Percentiles rank a stretch among this genome's conserved stretches.
These are phyloP conservation scores for Metschnikowia lachancei DNA, from an alignment of 805 yeast genomes.

Conservation along the genomic window DNA sequence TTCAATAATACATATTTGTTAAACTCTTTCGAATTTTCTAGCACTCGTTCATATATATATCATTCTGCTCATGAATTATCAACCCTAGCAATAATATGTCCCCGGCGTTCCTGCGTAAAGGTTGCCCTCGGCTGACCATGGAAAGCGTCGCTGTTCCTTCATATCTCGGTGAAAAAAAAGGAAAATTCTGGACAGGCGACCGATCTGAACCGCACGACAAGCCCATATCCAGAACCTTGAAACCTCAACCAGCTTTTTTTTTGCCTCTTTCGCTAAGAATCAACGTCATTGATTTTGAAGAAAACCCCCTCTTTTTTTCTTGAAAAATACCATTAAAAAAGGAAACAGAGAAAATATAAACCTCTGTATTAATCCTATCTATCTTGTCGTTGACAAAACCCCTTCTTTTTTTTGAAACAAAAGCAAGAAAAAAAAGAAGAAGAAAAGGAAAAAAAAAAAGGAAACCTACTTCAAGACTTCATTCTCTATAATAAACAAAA, in stretches of 20 bases:
- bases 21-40: no score
- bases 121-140: conserved; percentile 6
- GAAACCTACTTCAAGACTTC: neutral
- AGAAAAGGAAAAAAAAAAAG: no score
- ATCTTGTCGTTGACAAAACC: neutral
- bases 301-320: no score
- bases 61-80: no score
- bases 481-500: neutral
- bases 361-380: neutral
- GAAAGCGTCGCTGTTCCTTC: conserved; percentile 1
- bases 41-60: no score
- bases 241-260: neutral
- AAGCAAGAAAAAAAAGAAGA: neutral
- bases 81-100: neutral
- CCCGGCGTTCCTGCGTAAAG: conserved; percentile 1
- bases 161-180: conserved; percentile 3
- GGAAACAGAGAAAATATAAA: neutral
- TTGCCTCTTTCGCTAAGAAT: neutral
- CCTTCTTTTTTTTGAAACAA: neutral
- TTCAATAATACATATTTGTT: no score
- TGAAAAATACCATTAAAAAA: neutral
- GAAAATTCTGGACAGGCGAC: conserved; percentile 1
- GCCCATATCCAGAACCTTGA: neutral
- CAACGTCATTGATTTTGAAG: conserved; percentile 2
- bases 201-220: conserved; percentile 2